Percentiles rank a stretch among this genome's conserved stretches.
phyloP scores from a whole-genome alignment of 768 basidiomycete genomes.

The Exidia glandulosa region DNA sequence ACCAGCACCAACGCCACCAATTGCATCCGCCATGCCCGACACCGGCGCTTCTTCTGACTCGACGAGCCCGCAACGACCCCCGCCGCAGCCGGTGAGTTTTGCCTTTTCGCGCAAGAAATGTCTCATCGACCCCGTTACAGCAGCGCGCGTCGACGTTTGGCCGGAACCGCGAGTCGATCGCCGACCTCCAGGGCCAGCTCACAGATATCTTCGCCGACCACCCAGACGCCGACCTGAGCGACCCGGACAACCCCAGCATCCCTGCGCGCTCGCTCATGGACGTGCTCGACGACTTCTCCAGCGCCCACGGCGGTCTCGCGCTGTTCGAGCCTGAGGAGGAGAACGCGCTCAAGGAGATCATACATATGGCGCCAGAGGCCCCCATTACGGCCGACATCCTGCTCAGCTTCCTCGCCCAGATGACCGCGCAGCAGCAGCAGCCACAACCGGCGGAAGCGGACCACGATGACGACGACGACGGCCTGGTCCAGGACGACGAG shows the following conservation, averaged over 20 bases:
- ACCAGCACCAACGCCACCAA: not conserved
- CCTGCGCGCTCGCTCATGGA: conserved; percentile 63
- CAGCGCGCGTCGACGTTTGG: conserved; percentile 28
- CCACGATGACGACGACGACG: conserved; percentile 20
- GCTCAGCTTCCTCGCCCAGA: conserved; percentile 39
- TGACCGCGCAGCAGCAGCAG: conserved; percentile 21
- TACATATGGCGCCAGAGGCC: conserved; percentile 49
- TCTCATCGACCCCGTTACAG: not conserved
- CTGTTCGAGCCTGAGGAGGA: conserved; percentile 59
- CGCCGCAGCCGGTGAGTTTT: too few relatives aligned
- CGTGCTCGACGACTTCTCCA: conserved; percentile 52
- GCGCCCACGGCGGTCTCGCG: conserved; percentile 46
- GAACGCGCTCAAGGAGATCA: conserved; percentile 43
- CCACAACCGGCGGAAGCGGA: conserved; percentile 23
- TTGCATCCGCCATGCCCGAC: not conserved
- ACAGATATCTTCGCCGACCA: conserved; percentile 57
- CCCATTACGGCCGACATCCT: conserved; percentile 55
- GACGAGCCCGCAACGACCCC: too few relatives aligned
- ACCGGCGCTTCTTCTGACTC: too few relatives aligned
- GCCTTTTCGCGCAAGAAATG: too few relatives aligned
- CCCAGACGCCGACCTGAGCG: conserved; percentile 45
- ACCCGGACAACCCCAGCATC: conserved; percentile 50
- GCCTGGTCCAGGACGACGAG: conserved; percentile 26
- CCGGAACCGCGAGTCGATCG: conserved; percentile 58
- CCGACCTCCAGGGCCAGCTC: conserved; percentile 60